Evolutionary conservation across 2,329 filamentous ascomycete species (phyloP).

Genomic region (Aspergillus cejpii): DNA sequence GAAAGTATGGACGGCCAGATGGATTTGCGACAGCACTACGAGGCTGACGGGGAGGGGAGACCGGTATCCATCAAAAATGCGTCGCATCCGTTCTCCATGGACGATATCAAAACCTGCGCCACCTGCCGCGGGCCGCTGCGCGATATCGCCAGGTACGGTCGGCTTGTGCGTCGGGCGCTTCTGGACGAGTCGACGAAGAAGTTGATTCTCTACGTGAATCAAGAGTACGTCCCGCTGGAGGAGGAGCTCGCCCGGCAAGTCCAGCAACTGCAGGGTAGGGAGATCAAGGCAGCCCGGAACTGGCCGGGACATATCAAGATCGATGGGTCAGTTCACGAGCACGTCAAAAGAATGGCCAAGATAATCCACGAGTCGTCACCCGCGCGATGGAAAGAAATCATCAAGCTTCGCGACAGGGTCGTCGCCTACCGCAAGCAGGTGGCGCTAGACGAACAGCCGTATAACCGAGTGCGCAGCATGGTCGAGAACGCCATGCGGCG

Average conservation of each 20-base stretch:
- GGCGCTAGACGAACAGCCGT: slow-evolving; percentile 35
- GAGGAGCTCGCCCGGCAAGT: slow-evolving; percentile 24
- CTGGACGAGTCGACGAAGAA: slow-evolving; percentile 60
- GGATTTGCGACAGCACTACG: slow-evolving; percentile 41
- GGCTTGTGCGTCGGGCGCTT: slow-evolving; percentile 54
- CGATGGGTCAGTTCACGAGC: slow-evolving; percentile 15
- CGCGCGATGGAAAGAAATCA: slow-evolving; percentile 19
- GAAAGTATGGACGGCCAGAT: slow-evolving; percentile 57
- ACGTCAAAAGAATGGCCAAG: slow-evolving; percentile 21
- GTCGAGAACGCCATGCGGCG: slow-evolving; percentile 29
- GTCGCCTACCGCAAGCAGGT: slow-evolving; percentile 29
- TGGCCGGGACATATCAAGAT: slow-evolving; percentile 6
- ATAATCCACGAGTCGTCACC: slow-evolving; percentile 19
- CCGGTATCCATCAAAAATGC: slow-evolving; percentile 22
- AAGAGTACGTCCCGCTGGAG: slow-evolving; percentile 38
- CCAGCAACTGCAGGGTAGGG: slow-evolving; percentile 20
- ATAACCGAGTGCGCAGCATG: slow-evolving; percentile 32
- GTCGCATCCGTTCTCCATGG: slow-evolving; percentile 46
- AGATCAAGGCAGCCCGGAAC: neutral
- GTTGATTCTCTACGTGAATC: slow-evolving; percentile 52
- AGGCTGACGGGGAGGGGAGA: slow-evolving; percentile 19
- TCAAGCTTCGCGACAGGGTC: slow-evolving; percentile 26
- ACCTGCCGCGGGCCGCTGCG: slow-evolving; percentile 55
- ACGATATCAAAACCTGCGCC: slow-evolving; percentile 51
- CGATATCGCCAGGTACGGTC: slow-evolving; percentile 55